Percentiles rank a stretch among this genome's conserved stretches.
Evolutionary conservation across 2,329 filamentous ascomycete genomes (phyloP).

Genomic region (Clonostachys sp.): DNA sequence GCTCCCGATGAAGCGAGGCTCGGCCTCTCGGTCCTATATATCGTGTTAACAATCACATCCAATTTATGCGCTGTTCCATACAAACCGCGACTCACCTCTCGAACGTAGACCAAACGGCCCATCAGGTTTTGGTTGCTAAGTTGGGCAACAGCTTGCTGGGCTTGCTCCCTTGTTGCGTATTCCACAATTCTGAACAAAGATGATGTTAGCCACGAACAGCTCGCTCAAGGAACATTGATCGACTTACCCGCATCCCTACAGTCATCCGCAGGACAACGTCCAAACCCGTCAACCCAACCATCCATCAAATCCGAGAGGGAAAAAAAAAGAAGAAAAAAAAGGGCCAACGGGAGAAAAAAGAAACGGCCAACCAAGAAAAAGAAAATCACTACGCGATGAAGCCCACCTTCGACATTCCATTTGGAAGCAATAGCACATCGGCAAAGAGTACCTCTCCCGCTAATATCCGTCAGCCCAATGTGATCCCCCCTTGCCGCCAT

Average conservation of each 20-base stretch:
- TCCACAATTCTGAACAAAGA: conserved; percentile 81
- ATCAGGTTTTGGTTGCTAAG: conserved; percentile 99
- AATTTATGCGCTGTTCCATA: neutral
- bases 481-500: conserved; percentile 13
- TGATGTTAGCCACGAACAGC: conserved; percentile 18
- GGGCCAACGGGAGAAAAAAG: conserved; percentile 56
- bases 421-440: conserved; percentile 98
- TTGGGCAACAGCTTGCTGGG: conserved; percentile 92
- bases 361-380: conserved; percentile 53
- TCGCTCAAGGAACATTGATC: conserved; percentile 1
- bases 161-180: conserved; percentile 99
- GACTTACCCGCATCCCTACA: conserved; percentile 99
- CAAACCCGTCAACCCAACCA: conserved; percentile 98
- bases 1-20: conserved; percentile 88
- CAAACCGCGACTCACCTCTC: conserved; percentile 63
- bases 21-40: conserved; percentile 88
- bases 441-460: conserved; percentile 99
- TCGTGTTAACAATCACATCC: neutral
- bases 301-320: conserved; percentile 66
- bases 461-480: conserved; percentile 43
- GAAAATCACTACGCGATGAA: conserved; percentile 79
- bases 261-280: conserved; percentile 75
- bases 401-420: conserved; percentile 99
- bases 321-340: conserved; percentile 1
- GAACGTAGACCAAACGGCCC: conserved; percentile 97